A percentile compares a stretch with the other conserved stretches of the same genome.
Evolutionary conservation across 2,329 filamentous ascomycete genomes (phyloP).

Genomic region (Colletotrichum truncatum): DNA sequence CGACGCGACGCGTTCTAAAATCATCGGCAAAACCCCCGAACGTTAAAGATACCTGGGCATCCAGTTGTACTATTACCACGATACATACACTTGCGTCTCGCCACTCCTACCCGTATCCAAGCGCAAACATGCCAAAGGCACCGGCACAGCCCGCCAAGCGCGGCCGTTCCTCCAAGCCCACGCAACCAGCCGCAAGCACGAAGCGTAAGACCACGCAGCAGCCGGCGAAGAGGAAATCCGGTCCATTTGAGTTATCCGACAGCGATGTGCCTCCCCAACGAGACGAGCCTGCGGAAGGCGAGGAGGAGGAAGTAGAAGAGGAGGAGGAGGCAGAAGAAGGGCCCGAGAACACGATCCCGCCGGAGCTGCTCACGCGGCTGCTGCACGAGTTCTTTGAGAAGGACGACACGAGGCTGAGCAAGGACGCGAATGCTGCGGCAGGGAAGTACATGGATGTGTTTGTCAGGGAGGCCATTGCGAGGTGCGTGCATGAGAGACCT

Average conservation of each 20-base stretch:
- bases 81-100: not conserved
- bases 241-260: slow-evolving; percentile 48
- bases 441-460: slow-evolving; percentile 92
- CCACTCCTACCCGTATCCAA: not conserved
- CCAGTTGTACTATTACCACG: too few relatives aligned
- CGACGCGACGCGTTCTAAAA: too few relatives aligned
- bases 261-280: slow-evolving; percentile 31
- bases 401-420: slow-evolving; percentile 76
- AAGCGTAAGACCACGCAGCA: slow-evolving; percentile 37
- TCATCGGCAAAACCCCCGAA: too few relatives aligned
- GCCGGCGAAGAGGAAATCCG: slow-evolving; percentile 20
- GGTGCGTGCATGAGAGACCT: slow-evolving; percentile 76
- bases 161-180: slow-evolving; percentile 42
- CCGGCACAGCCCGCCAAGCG: slow-evolving; percentile 43
- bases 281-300: slow-evolving; percentile 32
- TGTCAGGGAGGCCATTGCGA: slow-evolving; percentile 85
- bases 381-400: slow-evolving; percentile 83
- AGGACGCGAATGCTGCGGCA: slow-evolving; percentile 79
- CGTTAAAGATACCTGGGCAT: too few relatives aligned
- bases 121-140: slow-evolving; percentile 47
- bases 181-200: slow-evolving; percentile 3
- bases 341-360: slow-evolving; percentile 67
- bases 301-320: slow-evolving; percentile 33
- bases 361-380: slow-evolving; percentile 77
- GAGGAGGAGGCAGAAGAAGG: slow-evolving; percentile 42